Conservation (phyloP, 805 yeast genomes). For the Sungouiella blattae region DNA sequence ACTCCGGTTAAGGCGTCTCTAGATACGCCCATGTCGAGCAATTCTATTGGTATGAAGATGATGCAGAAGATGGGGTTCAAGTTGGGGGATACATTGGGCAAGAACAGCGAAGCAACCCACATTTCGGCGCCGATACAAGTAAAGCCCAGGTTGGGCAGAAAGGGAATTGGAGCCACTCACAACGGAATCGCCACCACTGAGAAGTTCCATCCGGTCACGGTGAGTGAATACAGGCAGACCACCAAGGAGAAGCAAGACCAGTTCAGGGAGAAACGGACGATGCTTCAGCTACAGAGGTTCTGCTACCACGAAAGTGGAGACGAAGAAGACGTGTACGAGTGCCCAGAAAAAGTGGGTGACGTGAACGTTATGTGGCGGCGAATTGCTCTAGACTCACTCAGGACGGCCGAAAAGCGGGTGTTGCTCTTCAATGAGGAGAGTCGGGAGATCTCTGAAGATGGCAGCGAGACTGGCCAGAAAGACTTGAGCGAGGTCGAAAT, state of each 20-base stretch:
- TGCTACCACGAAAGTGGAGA: constrained; percentile 44
- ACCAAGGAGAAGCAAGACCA: constrained; percentile 3
- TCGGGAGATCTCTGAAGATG: background rate
- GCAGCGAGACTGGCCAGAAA: background rate
- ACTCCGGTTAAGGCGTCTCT: background rate
- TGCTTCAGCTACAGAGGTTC: constrained; percentile 34
- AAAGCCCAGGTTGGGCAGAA: constrained; percentile 12
- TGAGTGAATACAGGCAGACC: constrained; percentile 3
- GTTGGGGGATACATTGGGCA: constrained; percentile 45
- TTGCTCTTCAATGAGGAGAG: background rate
- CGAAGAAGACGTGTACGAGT: constrained; percentile 17
- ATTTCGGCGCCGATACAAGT: constrained; percentile 30
- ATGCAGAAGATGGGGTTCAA: constrained; percentile 61
- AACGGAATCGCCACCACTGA: too few species aligned
- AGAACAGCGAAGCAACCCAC: constrained; percentile 16
- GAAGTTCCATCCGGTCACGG: too few species aligned
- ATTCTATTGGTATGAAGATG: constrained; percentile 43
- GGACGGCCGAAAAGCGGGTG: background rate
- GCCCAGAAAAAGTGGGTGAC: constrained; percentile 14
- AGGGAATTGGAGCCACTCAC: constrained; percentile 20
- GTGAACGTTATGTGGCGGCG: constrained; percentile 38
- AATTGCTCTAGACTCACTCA: background rate
- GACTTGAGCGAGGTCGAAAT: background rate
- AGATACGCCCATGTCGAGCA: constrained; percentile 8
- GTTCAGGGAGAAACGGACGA: constrained; percentile 2